Evolutionary conservation across 2,329 filamentous ascomycete species (phyloP).

Genomic region (Chaetomiaceae sp.): DNA sequence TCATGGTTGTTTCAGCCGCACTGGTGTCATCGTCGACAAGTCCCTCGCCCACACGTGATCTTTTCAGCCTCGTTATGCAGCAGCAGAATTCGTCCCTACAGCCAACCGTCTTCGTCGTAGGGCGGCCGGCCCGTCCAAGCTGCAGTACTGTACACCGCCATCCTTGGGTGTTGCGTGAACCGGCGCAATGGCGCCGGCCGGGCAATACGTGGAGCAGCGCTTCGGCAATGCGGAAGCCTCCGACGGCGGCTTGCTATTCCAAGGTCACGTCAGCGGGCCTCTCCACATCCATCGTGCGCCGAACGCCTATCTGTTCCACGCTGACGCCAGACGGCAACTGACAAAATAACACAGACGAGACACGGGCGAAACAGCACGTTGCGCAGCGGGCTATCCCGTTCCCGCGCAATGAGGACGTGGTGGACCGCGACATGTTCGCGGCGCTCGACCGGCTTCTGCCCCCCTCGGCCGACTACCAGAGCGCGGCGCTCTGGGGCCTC

Average conservation of each 20-base stretch:
- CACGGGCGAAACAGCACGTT: too few species aligned
- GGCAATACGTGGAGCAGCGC: conserved; percentile 12
- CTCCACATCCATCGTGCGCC: conserved; percentile 13
- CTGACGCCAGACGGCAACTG: too few species aligned
- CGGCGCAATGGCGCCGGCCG: conserved; percentile 6
- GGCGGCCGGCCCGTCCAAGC: not conserved
- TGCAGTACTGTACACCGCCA: too few species aligned
- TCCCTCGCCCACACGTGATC: not conserved
- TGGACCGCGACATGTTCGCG: conserved; percentile 24
- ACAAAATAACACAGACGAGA: too few species aligned
- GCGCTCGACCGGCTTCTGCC: conserved; percentile 25
- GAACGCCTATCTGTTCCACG: conserved; percentile 1
- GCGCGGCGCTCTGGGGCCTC: conserved; percentile 28
- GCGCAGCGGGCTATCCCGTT: too few species aligned
- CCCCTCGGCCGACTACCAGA: conserved; percentile 10
- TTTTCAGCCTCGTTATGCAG: conserved; percentile 3
- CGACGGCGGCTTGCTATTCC: conserved; percentile 16
- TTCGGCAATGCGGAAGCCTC: conserved; percentile 13
- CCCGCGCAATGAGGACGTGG: conserved; percentile 26
- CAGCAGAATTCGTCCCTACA: not conserved
- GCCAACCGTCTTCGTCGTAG: not conserved
- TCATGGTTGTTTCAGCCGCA: conserved; percentile 2
- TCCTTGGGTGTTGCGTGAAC: conserved; percentile 1
- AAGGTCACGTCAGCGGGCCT: conserved; percentile 12
- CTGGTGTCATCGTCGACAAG: too few species aligned